These are phyloP conservation scores for Wallacemonas collosoma DNA, from an alignment of 208 protist species.

Conservation along the genomic window DNA sequence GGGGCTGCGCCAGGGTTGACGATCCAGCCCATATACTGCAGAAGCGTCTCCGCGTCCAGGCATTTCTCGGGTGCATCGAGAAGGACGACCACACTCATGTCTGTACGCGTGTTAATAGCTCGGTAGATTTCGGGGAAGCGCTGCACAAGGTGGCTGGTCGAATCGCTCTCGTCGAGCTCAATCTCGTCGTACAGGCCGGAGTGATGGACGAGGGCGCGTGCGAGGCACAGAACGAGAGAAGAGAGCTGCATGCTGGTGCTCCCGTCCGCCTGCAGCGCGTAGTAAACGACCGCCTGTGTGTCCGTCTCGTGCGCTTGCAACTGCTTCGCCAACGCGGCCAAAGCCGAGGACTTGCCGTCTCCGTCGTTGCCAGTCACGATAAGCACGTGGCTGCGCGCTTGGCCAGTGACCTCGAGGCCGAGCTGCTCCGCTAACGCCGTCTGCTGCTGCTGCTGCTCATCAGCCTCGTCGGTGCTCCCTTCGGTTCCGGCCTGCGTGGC, in stretches of 20 bases:
- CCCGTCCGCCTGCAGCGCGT: constrained; percentile 52
- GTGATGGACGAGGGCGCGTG: constrained; percentile 34
- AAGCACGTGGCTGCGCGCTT: constrained; percentile 40
- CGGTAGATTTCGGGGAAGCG: constrained; percentile 55
- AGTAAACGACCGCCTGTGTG: constrained; percentile 46
- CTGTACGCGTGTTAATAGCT: constrained; percentile 34
- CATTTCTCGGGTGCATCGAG: constrained; percentile 76
- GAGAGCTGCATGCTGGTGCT: constrained; percentile 43
- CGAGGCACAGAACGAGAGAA: constrained; percentile 57
- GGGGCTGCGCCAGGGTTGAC: constrained; percentile 36
- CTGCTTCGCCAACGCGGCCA: constrained; percentile 48
- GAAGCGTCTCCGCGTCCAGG: constrained; percentile 44
- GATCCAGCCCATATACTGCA: constrained; percentile 53
- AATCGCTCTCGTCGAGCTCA: constrained; percentile 46
- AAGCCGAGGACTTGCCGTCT: constrained; percentile 70
- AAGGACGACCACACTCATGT: constrained; percentile 42
- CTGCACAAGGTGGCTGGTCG: constrained; percentile 48
- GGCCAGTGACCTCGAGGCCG: constrained; percentile 1
- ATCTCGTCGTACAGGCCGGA: constrained; percentile 58
- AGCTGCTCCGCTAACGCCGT: background rate
- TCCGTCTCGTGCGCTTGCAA: constrained; percentile 29
- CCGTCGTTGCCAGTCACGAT: constrained; percentile 66
- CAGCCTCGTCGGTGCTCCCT: background rate
- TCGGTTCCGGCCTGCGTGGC: background rate
- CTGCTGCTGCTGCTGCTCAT: background rate